Conservation (phyloP, 1,139 yeast genomes). For the Lodderomyces elongisporus region DNA sequence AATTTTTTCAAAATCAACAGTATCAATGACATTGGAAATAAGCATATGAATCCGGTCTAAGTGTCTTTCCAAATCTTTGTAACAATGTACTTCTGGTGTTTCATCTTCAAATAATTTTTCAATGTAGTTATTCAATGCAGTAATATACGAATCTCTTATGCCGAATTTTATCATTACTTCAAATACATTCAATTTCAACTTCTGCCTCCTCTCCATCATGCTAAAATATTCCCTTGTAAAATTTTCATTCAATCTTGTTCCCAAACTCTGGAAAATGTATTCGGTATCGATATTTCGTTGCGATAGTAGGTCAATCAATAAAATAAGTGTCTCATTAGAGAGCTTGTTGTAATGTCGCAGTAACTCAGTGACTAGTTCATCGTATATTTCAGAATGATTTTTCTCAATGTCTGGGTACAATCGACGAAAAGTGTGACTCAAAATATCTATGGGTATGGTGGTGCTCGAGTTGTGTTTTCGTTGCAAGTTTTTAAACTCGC, state of each 20-base stretch:
- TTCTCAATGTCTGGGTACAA: constrained; percentile 3
- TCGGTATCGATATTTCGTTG: constrained; percentile 11
- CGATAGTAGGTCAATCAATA: constrained; percentile 19
- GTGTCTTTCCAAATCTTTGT: constrained; percentile 26
- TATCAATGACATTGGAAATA: constrained; percentile 11
- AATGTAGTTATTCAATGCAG: constrained; percentile 20
- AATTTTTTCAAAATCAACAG: constrained; percentile 9
- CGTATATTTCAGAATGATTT: not conserved
- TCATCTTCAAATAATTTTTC: constrained; percentile 25
- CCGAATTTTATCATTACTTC: constrained; percentile 17
- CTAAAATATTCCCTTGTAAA: constrained; percentile 21
- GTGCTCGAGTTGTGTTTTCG: not conserved
- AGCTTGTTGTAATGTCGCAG: constrained; percentile 12
- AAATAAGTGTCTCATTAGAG: constrained; percentile 18
- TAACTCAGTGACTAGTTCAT: constrained; percentile 4
- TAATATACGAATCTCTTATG: constrained; percentile 18
- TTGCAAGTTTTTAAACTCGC: not conserved
- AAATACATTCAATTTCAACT: constrained; percentile 19
- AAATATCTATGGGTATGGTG: constrained; percentile 6
- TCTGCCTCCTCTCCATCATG: constrained; percentile 14
- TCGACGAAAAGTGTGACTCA: constrained; percentile 7
- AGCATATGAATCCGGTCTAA: constrained; percentile 27
- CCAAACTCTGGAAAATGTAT: constrained; percentile 13
- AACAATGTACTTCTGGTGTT: constrained; percentile 35
- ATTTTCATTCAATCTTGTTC: constrained; percentile 10